These are phyloP conservation scores for Chaetothyriales sp. DNA, from an alignment of 2,329 filamentous ascomycete species.

Conservation along the genomic window DNA sequence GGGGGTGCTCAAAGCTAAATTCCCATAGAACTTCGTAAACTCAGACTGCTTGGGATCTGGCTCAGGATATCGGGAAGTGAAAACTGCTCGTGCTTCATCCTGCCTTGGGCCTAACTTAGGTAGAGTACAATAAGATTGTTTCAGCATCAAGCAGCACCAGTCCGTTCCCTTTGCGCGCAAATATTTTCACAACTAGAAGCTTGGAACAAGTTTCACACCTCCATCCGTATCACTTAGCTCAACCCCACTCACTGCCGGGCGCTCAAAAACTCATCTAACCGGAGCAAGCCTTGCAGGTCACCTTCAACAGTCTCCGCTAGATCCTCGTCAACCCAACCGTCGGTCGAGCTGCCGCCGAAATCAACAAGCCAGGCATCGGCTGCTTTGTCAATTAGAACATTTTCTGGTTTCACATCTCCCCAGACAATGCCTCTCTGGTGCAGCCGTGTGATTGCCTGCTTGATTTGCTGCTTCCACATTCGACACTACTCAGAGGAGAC, in stretches of 20 bases:
- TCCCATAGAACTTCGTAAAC: no score
- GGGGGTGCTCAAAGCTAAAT: no score
- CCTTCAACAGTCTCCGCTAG: slow-evolving; percentile 16
- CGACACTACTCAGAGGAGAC: neutral
- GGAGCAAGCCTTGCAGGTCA: slow-evolving; percentile 15
- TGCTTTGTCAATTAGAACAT: slow-evolving; percentile 20
- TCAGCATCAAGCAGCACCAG: no score
- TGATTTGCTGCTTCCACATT: slow-evolving; percentile 6
- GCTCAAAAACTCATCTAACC: slow-evolving; percentile 5
- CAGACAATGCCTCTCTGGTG: slow-evolving; percentile 16
- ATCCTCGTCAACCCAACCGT: slow-evolving; percentile 18
- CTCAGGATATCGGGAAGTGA: no score
- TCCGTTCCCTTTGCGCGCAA: no score
- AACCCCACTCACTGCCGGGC: neutral
- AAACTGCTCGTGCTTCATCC: no score
- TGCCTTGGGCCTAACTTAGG: no score
- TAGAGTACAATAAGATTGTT: no score
- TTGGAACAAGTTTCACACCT: no score
- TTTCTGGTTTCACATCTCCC: slow-evolving; percentile 21
- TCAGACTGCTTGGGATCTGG: no score
- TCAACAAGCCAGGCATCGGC: slow-evolving; percentile 19
- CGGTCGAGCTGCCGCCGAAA: slow-evolving; percentile 21
- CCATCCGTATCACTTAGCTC: neutral
- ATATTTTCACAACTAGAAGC: no score
- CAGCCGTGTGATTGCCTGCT: slow-evolving; percentile 7